phyloP scores from a whole-genome alignment of 257 asterid genomes.

The Solanum peruvianum region DNA sequence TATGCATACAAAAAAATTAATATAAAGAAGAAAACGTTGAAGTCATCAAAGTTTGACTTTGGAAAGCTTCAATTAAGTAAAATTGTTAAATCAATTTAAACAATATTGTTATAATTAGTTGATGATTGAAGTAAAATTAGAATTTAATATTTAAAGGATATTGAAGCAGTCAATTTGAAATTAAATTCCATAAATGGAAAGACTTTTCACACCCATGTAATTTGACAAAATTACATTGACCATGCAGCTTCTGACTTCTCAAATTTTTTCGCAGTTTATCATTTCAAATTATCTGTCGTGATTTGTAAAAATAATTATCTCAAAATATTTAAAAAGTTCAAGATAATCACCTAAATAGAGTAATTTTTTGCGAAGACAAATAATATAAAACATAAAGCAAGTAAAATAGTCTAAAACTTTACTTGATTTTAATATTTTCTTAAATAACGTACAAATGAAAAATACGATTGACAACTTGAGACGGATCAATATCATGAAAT shows the following conservation, averaged over 20 bases:
- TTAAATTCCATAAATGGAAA: neutral
- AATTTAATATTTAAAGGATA: neutral
- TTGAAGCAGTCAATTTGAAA: neutral
- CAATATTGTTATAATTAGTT: neutral
- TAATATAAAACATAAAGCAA: too few species aligned
- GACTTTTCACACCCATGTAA: neutral
- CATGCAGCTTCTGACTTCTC: neutral
- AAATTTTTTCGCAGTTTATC: neutral
- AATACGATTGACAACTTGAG: neutral
- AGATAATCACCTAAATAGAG: neutral
- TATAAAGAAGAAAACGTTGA: neutral
- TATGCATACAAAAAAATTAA: neutral
- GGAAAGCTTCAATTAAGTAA: neutral
- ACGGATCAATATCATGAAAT: too few species aligned
- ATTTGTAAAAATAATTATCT: neutral
- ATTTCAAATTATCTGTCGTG: neutral
- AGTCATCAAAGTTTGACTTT: neutral
- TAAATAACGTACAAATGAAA: too few species aligned
- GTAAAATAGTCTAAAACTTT: too few species aligned
- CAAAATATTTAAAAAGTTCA: neutral
- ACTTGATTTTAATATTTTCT: too few species aligned
- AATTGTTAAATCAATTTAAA: neutral
- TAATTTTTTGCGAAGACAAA: too few species aligned
- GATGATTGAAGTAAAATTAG: neutral
- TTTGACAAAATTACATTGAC: neutral